Evolutionary conservation across 2,329 filamentous ascomycete species (phyloP).

Genomic region (Leptographium flavum): DNA sequence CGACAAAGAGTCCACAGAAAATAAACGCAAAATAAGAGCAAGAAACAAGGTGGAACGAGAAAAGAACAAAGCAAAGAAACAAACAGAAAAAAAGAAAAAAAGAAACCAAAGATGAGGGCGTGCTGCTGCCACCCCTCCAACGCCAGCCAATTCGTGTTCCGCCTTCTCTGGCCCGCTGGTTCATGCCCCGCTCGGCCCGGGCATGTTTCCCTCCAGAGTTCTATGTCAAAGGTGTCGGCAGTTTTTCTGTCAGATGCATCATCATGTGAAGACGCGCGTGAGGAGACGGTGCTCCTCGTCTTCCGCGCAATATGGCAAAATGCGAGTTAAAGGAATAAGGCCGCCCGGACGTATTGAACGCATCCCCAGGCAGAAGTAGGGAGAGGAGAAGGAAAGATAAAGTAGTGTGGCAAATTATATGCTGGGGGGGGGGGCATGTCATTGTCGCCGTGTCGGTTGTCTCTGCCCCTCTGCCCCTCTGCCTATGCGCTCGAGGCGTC

Average conservation of each 20-base stretch:
- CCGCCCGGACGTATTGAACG: not conserved
- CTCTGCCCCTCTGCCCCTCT: not conserved
- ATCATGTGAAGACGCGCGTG: not conserved
- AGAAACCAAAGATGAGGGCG: not conserved
- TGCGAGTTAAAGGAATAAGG: not conserved
- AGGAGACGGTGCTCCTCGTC: not conserved
- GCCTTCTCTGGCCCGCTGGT: not conserved
- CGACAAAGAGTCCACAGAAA: not conserved
- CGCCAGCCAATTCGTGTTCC: not conserved
- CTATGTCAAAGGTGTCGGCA: not conserved
- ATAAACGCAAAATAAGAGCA: not conserved
- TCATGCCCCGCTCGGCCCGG: not conserved
- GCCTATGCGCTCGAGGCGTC: slow-evolving; percentile 68
- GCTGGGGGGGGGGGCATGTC: not conserved
- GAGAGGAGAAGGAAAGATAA: not conserved
- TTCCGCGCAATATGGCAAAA: not conserved
- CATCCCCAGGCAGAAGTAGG: not conserved
- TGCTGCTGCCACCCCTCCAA: not conserved
- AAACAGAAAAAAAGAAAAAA: not conserved
- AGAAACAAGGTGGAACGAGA: not conserved
- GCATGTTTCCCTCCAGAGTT: not conserved
- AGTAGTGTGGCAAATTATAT: too few species aligned
- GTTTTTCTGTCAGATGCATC: not conserved
- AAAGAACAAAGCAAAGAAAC: not conserved
- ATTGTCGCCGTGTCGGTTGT: too few species aligned